Base-by-base conservation (phyloP, 2,329 filamentous ascomycete genomes). In the Hymenoscyphus albidus region DNA sequence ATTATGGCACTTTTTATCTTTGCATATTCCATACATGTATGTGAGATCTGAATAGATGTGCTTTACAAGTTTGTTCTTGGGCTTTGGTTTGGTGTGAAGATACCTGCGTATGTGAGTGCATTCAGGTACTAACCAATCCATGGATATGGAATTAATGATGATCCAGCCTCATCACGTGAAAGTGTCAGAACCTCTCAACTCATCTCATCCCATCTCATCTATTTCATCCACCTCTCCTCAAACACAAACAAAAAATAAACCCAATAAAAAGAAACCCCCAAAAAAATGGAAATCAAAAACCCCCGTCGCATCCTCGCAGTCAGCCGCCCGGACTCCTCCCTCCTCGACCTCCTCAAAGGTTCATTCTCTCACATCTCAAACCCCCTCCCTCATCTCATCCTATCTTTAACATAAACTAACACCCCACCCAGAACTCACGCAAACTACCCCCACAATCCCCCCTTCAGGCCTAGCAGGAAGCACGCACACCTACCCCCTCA, bases 271-370 rank as follows among this genome's bases (percentile, higher is more conserved):
- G n/a, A 48, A n/a, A n/a, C n/a, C 40, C 16, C 27, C 27, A 1
- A 27, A 40, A 68, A 67, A 66, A 75, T 75, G 73, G 73, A 75
- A 51, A 74, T 85, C 31, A 70, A 77, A 42, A 82, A 85, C 70
- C 82, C 85, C 12, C 79, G 84, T 60, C 79, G 86, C 35, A 83
- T 88, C 62, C 76, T 89, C 42, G 85, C 85, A 16, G 81, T 88
- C 5, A 70, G 72, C 57, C 68, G 61, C 12, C 70, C 73, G 6
- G 68, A 82, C 80, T n/a, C 76, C 81, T 54, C 78, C 78, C 64
- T 79, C 76, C 42, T 80, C 80, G 63, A 79, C 76, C 6, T 88
- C 12, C 76, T 88, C 42, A 83, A 83, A 79, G 84, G 86, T 86
- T 35, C 35, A 35, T 35, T n/a, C n/a, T n/a, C 35, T 35, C 35